Conservation (phyloP, 2,329 filamentous ascomycete species). For the Diaporthe nobilis region DNA sequence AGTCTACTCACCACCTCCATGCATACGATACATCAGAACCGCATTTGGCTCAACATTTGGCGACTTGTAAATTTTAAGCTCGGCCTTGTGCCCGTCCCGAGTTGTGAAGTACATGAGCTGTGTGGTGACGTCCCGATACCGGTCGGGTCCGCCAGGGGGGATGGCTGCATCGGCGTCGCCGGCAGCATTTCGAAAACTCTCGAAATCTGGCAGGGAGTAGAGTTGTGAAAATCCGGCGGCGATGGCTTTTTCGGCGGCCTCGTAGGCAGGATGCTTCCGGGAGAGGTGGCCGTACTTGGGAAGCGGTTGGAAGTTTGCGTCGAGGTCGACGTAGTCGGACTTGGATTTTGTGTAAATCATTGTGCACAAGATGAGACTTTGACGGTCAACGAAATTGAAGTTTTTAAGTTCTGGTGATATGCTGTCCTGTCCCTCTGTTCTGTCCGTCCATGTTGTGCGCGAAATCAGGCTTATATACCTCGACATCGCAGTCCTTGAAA, state of each 20-base stretch:
- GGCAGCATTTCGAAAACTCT: not conserved
- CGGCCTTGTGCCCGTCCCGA: conserved; percentile 7
- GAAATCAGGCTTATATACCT: not conserved
- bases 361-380: not conserved
- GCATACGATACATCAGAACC: conserved; percentile 15
- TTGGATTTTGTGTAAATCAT: conserved; percentile 10
- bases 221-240: not conserved
- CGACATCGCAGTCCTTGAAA: not conserved
- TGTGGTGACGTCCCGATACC: conserved; percentile 13
- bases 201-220: not conserved
- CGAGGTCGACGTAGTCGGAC: not conserved
- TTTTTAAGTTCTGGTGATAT: too few relatives aligned
- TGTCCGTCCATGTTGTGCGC: not conserved
- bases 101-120: not conserved
- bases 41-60: not conserved
- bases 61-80: conserved; percentile 26
- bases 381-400: not conserved
- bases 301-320: not conserved
- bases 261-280: conserved; percentile 10
- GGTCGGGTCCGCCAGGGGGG: not conserved
- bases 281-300: conserved; percentile 15
- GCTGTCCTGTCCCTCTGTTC: too few relatives aligned
- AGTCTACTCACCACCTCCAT: conserved; percentile 14
- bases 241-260: conserved; percentile 9
- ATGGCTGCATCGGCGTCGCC: conserved; percentile 5